Evolutionary conservation across 441 rosid species (phyloP).

Genomic region (Eugenia klotzschiana): DNA sequence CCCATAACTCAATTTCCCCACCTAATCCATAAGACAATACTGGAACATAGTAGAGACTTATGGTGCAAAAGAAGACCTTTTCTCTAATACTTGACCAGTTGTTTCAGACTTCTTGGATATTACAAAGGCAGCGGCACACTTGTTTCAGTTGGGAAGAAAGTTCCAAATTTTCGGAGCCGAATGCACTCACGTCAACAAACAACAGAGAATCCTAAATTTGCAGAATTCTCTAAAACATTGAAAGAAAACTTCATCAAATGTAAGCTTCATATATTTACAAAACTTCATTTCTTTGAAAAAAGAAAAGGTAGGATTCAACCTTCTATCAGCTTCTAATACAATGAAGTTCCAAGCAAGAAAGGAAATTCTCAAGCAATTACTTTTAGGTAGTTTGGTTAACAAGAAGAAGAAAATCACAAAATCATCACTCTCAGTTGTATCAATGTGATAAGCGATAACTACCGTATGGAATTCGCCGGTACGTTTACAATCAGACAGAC

Average conservation of each 20-base stretch:
- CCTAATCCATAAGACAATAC: background rate
- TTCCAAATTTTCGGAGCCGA: background rate
- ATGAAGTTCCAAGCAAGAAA: background rate
- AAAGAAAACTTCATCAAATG: background rate
- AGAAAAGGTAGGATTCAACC: background rate
- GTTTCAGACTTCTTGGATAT: background rate
- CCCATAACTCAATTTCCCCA: background rate
- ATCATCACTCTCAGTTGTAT: background rate
- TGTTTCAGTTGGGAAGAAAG: background rate
- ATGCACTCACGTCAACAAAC: background rate
- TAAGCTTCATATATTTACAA: background rate
- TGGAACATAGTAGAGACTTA: background rate
- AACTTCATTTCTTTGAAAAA: background rate
- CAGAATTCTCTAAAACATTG: background rate
- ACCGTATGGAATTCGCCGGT: background rate
- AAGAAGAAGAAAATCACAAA: background rate
- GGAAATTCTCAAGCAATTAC: background rate
- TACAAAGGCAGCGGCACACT: background rate
- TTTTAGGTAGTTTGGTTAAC: background rate
- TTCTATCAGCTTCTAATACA: background rate
- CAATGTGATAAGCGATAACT: background rate
- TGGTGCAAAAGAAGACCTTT: background rate
- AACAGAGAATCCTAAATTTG: background rate
- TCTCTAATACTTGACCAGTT: background rate
- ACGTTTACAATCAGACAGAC: background rate